Base-by-base conservation (phyloP, 2,329 filamentous ascomycete genomes). In the Calycina herbarum region DNA sequence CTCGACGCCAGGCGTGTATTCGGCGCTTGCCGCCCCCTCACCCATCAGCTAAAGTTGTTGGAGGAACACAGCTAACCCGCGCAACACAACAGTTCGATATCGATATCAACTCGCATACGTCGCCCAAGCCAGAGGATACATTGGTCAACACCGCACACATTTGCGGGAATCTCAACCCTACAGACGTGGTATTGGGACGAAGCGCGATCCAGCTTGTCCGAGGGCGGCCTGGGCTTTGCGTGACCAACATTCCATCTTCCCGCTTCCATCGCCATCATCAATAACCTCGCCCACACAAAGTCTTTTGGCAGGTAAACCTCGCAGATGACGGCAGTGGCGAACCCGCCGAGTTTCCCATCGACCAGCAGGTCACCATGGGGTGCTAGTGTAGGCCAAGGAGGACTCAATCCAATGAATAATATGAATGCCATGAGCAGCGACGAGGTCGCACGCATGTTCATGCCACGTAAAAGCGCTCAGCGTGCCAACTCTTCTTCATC, bases 401-500 rank as follows among this genome's bases (percentile, higher is more conserved):
- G 83, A 77, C 80, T 86, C 45, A 51, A 51, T 24, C n/a, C 45
- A 51, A 51, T 51, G 45, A 51, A 51, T 51, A 51, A 51, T 51
- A 51, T 51, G 73, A 83, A 85, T 81, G 84, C 89, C 76, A 91
- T 93, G 87, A 92, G 90, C 80, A 81, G 89, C 77, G 93, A 96
- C 81, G 92, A 96, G 79, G 87, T 90, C 71, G 88, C 90, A 80
- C 89, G 90, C 78, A 94, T 96, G 86, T 92, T 96, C 78, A 89
- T 92, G 85, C 91, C 92, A 75, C 92, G 93, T 73, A 97, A 97
- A 81, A 89, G 85, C 76, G 84, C 93, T 68, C 92, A 94, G 78
- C 89, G 94, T 77, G 90, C 90, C 75, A 96, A 93, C 82, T 98
- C 94, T 42, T 95, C 93, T 66, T 96, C 93, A 3, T 97, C 94